phyloP scores from a whole-genome alignment of 371 early-diverging fungal species.

The Mucor ambiguus region DNA sequence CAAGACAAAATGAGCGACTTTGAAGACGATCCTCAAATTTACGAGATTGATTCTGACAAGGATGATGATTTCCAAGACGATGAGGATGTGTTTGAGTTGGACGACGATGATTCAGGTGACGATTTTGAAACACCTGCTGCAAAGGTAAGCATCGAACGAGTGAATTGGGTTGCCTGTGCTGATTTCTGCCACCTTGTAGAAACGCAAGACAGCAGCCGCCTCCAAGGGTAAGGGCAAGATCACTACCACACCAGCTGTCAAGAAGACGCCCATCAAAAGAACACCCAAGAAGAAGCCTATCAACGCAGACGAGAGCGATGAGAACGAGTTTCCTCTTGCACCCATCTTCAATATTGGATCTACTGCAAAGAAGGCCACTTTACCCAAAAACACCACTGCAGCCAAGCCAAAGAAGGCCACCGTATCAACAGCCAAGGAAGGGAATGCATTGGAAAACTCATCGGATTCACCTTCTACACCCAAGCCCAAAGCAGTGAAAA shows the following conservation, averaged over 20 bases:
- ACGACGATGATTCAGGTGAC: conserved; percentile 16
- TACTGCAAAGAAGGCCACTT: neutral
- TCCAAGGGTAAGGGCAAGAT: neutral
- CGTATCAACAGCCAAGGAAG: neutral
- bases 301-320: neutral
- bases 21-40: conserved; percentile 12
- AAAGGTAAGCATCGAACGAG: neutral
- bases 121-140: conserved; percentile 16
- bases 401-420: neutral
- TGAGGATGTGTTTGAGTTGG: conserved; percentile 3
- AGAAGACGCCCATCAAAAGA: conserved; percentile 13
- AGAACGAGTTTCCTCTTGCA: neutral
- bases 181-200: neutral
- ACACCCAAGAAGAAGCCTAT: conserved; percentile 1
- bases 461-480: conserved; percentile 10
- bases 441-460: neutral
- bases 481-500: conserved; percentile 14
- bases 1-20: conserved; percentile 18
- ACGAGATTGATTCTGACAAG: neutral
- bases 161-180: neutral
- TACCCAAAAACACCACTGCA: neutral
- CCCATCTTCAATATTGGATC: neutral
- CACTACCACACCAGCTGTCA: neutral
- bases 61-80: conserved; percentile 15
- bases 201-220: conserved; percentile 7